Percentiles rank a stretch among this genome's conserved stretches.
phyloP scores from a whole-genome alignment of 495 filamentous ascomycete genomes.

The Aspergillus coremiiformis region DNA sequence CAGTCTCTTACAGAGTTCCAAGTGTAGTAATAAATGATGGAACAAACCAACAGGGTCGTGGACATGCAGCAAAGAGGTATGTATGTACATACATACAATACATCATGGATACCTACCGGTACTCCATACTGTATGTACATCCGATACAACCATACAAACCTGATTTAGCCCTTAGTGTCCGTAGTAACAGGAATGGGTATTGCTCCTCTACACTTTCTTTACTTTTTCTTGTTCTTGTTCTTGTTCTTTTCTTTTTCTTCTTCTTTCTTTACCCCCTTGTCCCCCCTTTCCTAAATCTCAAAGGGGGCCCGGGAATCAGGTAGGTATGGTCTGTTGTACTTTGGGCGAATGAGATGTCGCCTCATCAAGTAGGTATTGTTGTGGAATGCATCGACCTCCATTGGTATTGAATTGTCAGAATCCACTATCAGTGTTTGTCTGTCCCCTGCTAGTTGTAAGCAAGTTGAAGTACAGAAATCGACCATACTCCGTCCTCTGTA shows the following conservation, averaged over 20 bases:
- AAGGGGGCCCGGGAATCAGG: neutral
- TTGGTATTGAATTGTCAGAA: neutral
- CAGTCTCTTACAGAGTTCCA: neutral
- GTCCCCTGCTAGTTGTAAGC: neutral
- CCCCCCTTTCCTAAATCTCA: neutral
- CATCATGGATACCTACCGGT: no score
- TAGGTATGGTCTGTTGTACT: neutral
- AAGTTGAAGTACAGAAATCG: neutral
- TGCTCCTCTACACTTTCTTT: neutral
- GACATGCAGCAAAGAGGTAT: neutral
- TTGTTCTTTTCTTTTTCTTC: neutral
- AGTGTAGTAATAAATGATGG: neutral
- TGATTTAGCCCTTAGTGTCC: neutral
- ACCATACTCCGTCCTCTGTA: neutral
- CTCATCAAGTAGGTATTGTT: neutral
- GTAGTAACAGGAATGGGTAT: no score
- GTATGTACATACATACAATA: no score
- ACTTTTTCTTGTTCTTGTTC: neutral
- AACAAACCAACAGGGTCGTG: neutral
- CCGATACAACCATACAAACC: no score
- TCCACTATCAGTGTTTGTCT: neutral
- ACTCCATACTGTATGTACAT: no score
- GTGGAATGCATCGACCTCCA: neutral
- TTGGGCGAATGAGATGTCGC: neutral
- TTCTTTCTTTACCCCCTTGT: neutral